A percentile compares a stretch with the other conserved stretches of the same genome.
Conservation (phyloP, 208 protist genomes). For the Histomonas meleagridis region DNA sequence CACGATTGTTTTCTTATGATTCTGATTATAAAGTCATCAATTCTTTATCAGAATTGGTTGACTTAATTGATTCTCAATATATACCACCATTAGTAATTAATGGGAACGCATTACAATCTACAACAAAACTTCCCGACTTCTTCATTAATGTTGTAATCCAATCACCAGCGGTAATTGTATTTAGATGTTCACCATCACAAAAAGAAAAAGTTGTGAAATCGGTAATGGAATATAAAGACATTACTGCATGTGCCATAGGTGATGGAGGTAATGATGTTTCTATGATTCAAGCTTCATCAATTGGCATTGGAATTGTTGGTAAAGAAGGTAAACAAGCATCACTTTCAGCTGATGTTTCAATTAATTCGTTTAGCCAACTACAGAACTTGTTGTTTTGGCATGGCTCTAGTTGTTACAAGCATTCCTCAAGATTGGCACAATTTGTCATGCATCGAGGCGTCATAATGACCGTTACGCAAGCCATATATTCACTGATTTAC, state of each 20-base stretch:
- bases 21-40: slow-evolving; percentile 32
- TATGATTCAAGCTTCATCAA: slow-evolving; percentile 78
- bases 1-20: background rate
- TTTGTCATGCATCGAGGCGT: slow-evolving; percentile 94
- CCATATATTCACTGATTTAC: slow-evolving; percentile 85
- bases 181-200: slow-evolving; percentile 85
- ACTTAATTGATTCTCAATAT: background rate
- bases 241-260: slow-evolving; percentile 72
- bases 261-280: slow-evolving; percentile 92
- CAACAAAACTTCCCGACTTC: background rate
- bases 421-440: slow-evolving; percentile 54
- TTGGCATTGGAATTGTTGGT: slow-evolving; percentile 85
- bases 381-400: slow-evolving; percentile 61
- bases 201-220: slow-evolving; percentile 84
- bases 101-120: background rate
- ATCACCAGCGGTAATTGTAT: slow-evolving; percentile 76
- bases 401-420: slow-evolving; percentile 62
- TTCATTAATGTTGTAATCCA: slow-evolving; percentile 54
- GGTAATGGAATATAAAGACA: slow-evolving; percentile 51
- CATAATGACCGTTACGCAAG: slow-evolving; percentile 83
- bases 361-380: slow-evolving; percentile 64
- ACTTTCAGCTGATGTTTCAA: slow-evolving; percentile 88
- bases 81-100: slow-evolving; percentile 13
- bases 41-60: background rate
- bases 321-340: slow-evolving; percentile 90